Percentiles rank a stretch among this genome's conserved stretches.
phyloP scores from a whole-genome alignment of 176 grass and related monocot genomes.

The Metroxylon sagu region DNA sequence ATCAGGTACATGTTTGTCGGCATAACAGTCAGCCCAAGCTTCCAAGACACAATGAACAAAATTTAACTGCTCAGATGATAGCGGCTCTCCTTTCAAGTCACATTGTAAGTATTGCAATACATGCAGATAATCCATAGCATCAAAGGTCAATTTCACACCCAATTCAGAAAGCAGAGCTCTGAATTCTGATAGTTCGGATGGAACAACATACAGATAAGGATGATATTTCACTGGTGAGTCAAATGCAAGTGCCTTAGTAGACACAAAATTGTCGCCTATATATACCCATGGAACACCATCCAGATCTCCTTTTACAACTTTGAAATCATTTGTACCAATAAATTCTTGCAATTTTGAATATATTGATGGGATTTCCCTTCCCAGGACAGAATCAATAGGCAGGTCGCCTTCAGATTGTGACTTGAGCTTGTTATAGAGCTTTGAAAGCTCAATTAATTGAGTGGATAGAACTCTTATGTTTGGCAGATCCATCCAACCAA shows the following conservation, averaged over 20 bases:
- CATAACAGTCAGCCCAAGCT: slow-evolving; percentile 76
- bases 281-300: slow-evolving; percentile 74
- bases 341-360: slow-evolving; percentile 75
- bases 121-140: slow-evolving; percentile 75
- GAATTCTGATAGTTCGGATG: slow-evolving; percentile 83
- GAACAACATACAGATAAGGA: slow-evolving; percentile 91
- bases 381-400: slow-evolving; percentile 42
- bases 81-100: slow-evolving; percentile 65
- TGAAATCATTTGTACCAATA: slow-evolving; percentile 26
- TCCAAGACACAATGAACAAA: slow-evolving; percentile 87
- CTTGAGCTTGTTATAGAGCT: slow-evolving; percentile 69
- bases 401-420: slow-evolving; percentile 35
- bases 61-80: slow-evolving; percentile 69
- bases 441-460: slow-evolving; percentile 87
- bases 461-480: slow-evolving; percentile 51
- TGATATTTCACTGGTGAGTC: slow-evolving; percentile 95
- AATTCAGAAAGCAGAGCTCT: slow-evolving; percentile 63
- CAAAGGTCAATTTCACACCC: slow-evolving; percentile 87
- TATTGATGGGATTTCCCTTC: slow-evolving; percentile 57
- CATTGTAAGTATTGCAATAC: slow-evolving; percentile 46
- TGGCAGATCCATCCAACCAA: slow-evolving; percentile 63
- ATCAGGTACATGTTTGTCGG: slow-evolving; percentile 54
- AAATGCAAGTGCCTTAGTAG: slow-evolving; percentile 73
- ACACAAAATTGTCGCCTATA: slow-evolving; percentile 75
- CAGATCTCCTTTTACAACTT: slow-evolving; percentile 60